Conservation (phyloP, 208 protist species). For the Kentomonas sorsogonicus region DNA sequence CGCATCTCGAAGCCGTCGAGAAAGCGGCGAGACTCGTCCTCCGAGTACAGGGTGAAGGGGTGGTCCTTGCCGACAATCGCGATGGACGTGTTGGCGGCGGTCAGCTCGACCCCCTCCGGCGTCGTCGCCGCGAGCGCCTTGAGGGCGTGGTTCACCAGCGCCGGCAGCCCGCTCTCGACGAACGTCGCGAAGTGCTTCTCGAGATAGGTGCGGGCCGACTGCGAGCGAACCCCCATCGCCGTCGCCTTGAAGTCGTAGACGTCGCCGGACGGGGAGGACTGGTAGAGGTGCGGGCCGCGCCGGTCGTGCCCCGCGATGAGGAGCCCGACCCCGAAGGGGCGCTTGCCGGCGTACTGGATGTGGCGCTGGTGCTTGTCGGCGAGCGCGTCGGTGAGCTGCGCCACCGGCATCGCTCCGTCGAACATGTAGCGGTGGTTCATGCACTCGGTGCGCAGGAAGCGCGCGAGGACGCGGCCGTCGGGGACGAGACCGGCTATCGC, state of each 20-base stretch:
- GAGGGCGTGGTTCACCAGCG: slow-evolving; percentile 92
- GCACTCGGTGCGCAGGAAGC: slow-evolving; percentile 96
- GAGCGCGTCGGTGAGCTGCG: slow-evolving; percentile 74
- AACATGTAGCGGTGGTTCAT: slow-evolving; percentile 96
- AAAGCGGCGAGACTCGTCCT: slow-evolving; percentile 78
- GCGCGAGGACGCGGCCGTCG: slow-evolving; percentile 92
- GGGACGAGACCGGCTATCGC: slow-evolving; percentile 97
- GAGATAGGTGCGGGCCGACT: slow-evolving; percentile 98
- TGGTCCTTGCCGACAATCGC: slow-evolving; percentile 88
- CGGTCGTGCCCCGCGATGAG: slow-evolving; percentile 95
- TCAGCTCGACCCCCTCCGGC: slow-evolving; percentile 86
- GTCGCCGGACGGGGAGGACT: slow-evolving; percentile 96
- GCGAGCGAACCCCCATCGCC: slow-evolving; percentile 98
- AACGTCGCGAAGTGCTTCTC: slow-evolving; percentile 96
- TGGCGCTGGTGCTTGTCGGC: slow-evolving; percentile 95
- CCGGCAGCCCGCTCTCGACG: slow-evolving; percentile 68
- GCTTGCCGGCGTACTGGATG: slow-evolving; percentile 94
- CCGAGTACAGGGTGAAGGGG: slow-evolving; percentile 80
- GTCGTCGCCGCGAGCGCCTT: slow-evolving; percentile 91
- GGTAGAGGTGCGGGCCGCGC: slow-evolving; percentile 93
- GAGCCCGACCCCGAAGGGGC: slow-evolving; percentile 99
- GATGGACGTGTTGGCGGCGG: slow-evolving; percentile 90
- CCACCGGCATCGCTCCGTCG: slow-evolving; percentile 62
- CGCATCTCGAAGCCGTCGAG: slow-evolving; percentile 76
- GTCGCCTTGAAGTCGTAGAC: slow-evolving; percentile 98